These are phyloP conservation scores for Penicillium antarcticum DNA, from an alignment of 495 filamentous ascomycete genomes.

Conservation along the genomic window DNA sequence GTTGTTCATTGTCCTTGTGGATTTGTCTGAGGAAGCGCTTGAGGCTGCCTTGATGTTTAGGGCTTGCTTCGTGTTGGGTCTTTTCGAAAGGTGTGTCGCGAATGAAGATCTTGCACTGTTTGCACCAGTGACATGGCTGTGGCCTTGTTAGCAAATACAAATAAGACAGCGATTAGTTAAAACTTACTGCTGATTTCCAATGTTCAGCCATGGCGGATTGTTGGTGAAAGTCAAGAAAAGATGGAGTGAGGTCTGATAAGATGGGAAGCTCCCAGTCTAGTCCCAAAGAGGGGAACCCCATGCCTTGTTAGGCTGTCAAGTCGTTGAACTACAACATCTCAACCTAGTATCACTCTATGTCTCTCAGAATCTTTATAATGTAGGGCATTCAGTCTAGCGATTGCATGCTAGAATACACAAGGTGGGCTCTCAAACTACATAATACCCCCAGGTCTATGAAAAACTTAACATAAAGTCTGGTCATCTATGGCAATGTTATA, in stretches of 20 bases:
- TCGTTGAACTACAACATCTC: not conserved
- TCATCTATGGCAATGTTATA: too few relatives aligned
- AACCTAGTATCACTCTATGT: too few relatives aligned
- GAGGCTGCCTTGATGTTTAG: constrained; percentile 80
- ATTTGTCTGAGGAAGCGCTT: constrained; percentile 89
- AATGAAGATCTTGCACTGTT: constrained; percentile 89
- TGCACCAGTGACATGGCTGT: constrained; percentile 92
- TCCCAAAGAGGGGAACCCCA: constrained; percentile 12
- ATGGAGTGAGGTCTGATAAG: constrained; percentile 9
- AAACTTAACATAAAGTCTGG: too few relatives aligned
- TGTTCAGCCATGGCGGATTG: constrained; percentile 78
- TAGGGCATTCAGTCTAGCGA: too few relatives aligned
- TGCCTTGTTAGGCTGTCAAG: not conserved
- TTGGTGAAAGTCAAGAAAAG: not conserved
- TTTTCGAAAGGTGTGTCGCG: constrained; percentile 88
- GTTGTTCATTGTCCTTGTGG: constrained; percentile 73
- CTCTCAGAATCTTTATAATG: too few relatives aligned
- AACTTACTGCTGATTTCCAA: constrained; percentile 89
- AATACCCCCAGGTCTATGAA: too few relatives aligned
- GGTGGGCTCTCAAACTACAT: too few relatives aligned
- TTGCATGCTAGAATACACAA: too few relatives aligned
- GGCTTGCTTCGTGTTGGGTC: constrained; percentile 85
- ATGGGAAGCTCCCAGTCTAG: constrained; percentile 16
- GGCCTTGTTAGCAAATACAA: not conserved
- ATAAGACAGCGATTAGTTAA: not conserved